phyloP scores from a whole-genome alignment of 2,329 filamentous ascomycete species.

The Aspergillus sp. region DNA sequence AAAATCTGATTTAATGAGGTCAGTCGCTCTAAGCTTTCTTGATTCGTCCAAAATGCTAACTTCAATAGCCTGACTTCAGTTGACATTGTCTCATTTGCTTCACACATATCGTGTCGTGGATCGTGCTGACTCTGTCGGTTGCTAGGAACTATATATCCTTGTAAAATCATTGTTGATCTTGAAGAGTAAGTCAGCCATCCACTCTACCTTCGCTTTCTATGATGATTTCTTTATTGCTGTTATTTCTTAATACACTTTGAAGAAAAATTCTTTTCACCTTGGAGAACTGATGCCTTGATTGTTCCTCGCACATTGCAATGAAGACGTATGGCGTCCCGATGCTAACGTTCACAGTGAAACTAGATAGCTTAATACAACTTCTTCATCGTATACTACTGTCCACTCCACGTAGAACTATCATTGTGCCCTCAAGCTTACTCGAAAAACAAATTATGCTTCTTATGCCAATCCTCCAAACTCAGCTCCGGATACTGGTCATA shows the following conservation, averaged over 20 bases:
- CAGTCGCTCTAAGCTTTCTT: slow-evolving; percentile 26
- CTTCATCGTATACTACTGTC: slow-evolving; percentile 9
- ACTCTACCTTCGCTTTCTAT: slow-evolving; percentile 35
- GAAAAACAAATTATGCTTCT: slow-evolving; percentile 44
- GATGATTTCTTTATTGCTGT: slow-evolving; percentile 68
- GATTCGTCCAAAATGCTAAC: slow-evolving; percentile 36
- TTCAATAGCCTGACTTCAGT: slow-evolving; percentile 46
- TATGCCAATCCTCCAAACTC: slow-evolving; percentile 54
- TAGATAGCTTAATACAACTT: slow-evolving; percentile 12
- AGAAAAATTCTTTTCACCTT: slow-evolving; percentile 50
- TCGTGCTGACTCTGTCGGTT: slow-evolving; percentile 33
- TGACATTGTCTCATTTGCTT: slow-evolving; percentile 36
- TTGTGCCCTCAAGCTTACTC: slow-evolving; percentile 27
- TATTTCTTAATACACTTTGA: slow-evolving; percentile 66
- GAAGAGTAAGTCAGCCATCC: slow-evolving; percentile 29
- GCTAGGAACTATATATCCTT: slow-evolving; percentile 20
- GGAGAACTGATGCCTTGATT: slow-evolving; percentile 18
- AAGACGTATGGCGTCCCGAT: slow-evolving; percentile 17
- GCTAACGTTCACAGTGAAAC: slow-evolving; percentile 30
- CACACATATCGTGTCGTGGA: slow-evolving; percentile 29
- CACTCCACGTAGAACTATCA: neutral
- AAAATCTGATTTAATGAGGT: slow-evolving; percentile 77
- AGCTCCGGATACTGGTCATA: slow-evolving; percentile 43
- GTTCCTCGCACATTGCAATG: slow-evolving; percentile 11
- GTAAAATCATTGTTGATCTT: neutral